Conservation (phyloP, 1,139 yeast genomes). For the Magnusiomyces tetraspermus region DNA sequence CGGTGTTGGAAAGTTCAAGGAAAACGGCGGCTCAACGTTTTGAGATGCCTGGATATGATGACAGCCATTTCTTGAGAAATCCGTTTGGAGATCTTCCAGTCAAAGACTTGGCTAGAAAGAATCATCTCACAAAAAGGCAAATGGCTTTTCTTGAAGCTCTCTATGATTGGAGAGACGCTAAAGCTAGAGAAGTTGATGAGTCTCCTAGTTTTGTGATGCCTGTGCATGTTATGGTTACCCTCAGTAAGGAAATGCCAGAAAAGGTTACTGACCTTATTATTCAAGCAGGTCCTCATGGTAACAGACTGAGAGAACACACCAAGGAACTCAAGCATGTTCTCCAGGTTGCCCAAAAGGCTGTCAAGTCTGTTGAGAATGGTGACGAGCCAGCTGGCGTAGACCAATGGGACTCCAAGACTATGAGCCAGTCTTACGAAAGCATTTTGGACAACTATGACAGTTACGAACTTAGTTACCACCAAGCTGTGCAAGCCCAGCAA, state of each 20-base stretch:
- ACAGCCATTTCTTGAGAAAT: conserved; percentile 12
- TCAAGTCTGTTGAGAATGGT: conserved; percentile 14
- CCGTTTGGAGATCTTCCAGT: conserved; percentile 15
- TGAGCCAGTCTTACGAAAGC: not conserved
- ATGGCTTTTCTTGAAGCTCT: conserved; percentile 51
- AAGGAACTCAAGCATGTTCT: conserved; percentile 51
- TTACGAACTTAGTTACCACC: not conserved
- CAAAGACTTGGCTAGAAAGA: conserved; percentile 46
- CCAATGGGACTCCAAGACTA: not conserved
- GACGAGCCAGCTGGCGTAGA: conserved; percentile 9
- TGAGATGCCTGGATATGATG: conserved; percentile 40
- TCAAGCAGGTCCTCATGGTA: conserved; percentile 43
- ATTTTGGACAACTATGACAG: not conserved
- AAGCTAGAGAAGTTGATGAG: conserved; percentile 74
- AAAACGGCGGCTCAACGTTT: conserved; percentile 74
- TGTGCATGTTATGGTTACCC: conserved; percentile 59
- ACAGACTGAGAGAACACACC: conserved; percentile 49
- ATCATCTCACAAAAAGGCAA: conserved; percentile 51
- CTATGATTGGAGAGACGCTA: conserved; percentile 72
- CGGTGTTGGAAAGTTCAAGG: conserved; percentile 69
- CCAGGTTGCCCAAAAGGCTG: conserved; percentile 18
- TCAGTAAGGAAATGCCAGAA: conserved; percentile 51
- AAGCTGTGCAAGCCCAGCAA: not conserved
- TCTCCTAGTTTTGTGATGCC: conserved; percentile 77
- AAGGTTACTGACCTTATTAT: conserved; percentile 49